A percentile compares a stretch with the other conserved stretches of the same genome.
Evolutionary conservation across 805 yeast genomes (phyloP).

Genomic region (Saccharomycopsis fibuligera): DNA sequence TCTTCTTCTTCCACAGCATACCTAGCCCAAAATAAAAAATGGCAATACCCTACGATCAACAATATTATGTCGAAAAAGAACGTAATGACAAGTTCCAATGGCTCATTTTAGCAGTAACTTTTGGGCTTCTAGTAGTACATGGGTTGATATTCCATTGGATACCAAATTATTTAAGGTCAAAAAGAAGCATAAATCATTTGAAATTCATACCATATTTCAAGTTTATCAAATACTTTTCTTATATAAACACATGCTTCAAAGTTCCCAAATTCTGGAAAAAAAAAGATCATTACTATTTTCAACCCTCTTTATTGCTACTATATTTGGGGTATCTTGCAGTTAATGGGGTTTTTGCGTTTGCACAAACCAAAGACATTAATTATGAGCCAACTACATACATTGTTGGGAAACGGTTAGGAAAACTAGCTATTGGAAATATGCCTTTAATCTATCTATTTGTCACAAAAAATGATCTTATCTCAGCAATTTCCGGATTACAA

Average conservation of each 20-base stretch:
- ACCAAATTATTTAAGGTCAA: slow-evolving; percentile 30
- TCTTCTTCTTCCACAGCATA: background rate
- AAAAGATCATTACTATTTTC: slow-evolving; percentile 27
- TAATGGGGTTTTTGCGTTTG: slow-evolving; percentile 28
- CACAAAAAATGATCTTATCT: slow-evolving; percentile 35
- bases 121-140: slow-evolving; percentile 30
- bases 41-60: slow-evolving; percentile 22
- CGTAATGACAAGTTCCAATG: slow-evolving; percentile 35
- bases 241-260: slow-evolving; percentile 27
- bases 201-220: slow-evolving; percentile 25
- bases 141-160: slow-evolving; percentile 40
- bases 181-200: background rate
- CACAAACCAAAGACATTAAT: slow-evolving; percentile 33
- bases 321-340: slow-evolving; percentile 28
- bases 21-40: background rate
- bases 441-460: slow-evolving; percentile 34
- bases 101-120: slow-evolving; percentile 28
- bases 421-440: slow-evolving; percentile 35
- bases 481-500: slow-evolving; percentile 36
- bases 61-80: slow-evolving; percentile 34
- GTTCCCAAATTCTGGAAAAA: slow-evolving; percentile 25
- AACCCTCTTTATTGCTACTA: slow-evolving; percentile 36
- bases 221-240: slow-evolving; percentile 28
- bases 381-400: slow-evolving; percentile 36
- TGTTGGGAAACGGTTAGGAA: slow-evolving; percentile 37